Evolutionary conservation across 345 rosid species (phyloP).

Genomic region (Lepidium aucheri): DNA sequence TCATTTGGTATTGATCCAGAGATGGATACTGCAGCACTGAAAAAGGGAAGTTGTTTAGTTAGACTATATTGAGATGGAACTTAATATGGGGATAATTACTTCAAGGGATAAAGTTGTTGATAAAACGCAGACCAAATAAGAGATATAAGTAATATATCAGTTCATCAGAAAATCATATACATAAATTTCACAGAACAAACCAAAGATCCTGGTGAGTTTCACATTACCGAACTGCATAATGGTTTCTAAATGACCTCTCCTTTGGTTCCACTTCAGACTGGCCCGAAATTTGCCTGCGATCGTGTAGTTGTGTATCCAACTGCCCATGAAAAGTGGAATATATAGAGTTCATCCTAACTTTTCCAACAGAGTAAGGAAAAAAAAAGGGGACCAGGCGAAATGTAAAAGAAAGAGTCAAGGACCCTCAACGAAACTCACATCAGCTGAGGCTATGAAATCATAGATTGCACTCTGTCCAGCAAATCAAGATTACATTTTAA

Average conservation of each 20-base stretch:
- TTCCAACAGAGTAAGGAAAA: neutral
- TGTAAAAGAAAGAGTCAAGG: neutral
- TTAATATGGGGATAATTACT: neutral
- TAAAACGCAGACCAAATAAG: neutral
- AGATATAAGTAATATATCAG: neutral
- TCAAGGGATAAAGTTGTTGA: neutral
- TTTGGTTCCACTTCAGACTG: slow-evolving; percentile 34
- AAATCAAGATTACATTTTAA: slow-evolving; percentile 18
- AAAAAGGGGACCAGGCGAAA: neutral
- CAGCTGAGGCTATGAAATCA: slow-evolving; percentile 67
- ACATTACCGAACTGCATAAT: slow-evolving; percentile 32
- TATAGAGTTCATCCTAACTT: neutral
- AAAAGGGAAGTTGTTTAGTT: neutral
- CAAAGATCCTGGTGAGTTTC: neutral
- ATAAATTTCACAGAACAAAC: neutral
- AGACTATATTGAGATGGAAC: neutral
- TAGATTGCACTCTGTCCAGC: slow-evolving; percentile 74
- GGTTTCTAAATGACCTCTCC: slow-evolving; percentile 24
- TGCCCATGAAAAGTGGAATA: slow-evolving; percentile 27
- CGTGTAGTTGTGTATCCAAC: slow-evolving; percentile 57
- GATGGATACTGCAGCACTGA: slow-evolving; percentile 26
- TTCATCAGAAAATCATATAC: neutral
- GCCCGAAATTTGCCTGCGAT: slow-evolving; percentile 68
- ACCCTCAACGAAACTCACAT: slow-evolving; percentile 46
- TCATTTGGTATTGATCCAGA: slow-evolving; percentile 25